Percentiles rank a stretch among this genome's conserved stretches.
These are phyloP conservation scores for Paxillus rubicundulus DNA, from an alignment of 768 basidiomycete genomes.

Conservation along the genomic window DNA sequence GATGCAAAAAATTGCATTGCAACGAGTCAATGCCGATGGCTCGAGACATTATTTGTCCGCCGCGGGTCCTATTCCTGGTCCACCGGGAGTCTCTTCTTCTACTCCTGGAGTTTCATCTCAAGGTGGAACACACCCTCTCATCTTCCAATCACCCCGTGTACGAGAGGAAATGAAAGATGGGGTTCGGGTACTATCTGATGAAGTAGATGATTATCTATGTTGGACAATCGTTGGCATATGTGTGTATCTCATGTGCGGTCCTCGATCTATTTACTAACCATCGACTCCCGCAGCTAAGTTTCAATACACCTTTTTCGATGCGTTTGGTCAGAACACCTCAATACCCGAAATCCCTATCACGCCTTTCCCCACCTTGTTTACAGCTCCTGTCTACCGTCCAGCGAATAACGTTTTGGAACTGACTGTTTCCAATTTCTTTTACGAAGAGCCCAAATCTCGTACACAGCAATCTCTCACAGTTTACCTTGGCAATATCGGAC, in stretches of 20 bases:
- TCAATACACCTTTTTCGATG: conserved; percentile 93
- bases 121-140: conserved; percentile 74
- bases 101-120: conserved; percentile 74
- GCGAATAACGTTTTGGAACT: conserved; percentile 75
- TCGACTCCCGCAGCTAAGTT: conserved; percentile 65
- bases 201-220: conserved; percentile 92
- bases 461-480: conserved; percentile 75
- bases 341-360: conserved; percentile 82
- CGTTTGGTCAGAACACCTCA: conserved; percentile 73
- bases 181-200: conserved; percentile 70
- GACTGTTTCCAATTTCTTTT: conserved; percentile 87
- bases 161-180: conserved; percentile 82
- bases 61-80: conserved; percentile 78
- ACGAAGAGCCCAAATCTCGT: conserved; percentile 64
- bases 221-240: conserved; percentile 97
- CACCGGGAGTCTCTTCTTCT: conserved; percentile 68
- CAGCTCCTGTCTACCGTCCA: conserved; percentile 71
- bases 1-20: conserved; percentile 94
- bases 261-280: conserved; percentile 17
- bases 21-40: conserved; percentile 78
- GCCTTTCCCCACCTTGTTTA: conserved; percentile 85
- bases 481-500: conserved; percentile 88
- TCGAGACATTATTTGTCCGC: conserved; percentile 87
- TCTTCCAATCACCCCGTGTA: conserved; percentile 78
- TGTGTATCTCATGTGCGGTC: conserved; percentile 40